Base-by-base conservation (phyloP, 2,329 filamentous ascomycete species). In the Penicillium verrucosum region DNA sequence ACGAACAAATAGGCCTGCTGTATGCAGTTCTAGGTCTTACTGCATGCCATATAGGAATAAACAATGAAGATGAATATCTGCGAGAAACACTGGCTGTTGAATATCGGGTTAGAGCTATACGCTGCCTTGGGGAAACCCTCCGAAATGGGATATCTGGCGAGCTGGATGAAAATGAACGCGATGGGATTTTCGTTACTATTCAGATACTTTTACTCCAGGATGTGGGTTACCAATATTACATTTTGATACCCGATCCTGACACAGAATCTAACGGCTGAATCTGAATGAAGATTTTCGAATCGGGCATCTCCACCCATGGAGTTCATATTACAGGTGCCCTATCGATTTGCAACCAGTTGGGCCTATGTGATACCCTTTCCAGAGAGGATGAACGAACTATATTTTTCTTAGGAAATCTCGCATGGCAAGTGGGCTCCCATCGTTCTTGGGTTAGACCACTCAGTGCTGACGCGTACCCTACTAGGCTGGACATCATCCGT, bases 301-400 rank as follows among this genome's bases (percentile, higher is more conserved):
- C 69, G 1, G 68, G 70, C 10, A 62, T 71, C 8, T 72, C 70
- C 4, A 63, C 59, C 1, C 69, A 71, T 40, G 70, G 70, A 1
- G 68, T 65, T 37, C 70, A 71, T 47, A 71, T 71, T 11, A 70
- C 68, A 2, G 69, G 69, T 7, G 69, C 69, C 1, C 63, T 72
- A 61, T 72, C 70, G 1, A 68, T 72, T 14, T 71, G 68, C 47
- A 69, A 66, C 34, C 64, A 65, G 10, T 44, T 71, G 8, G 54
- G 62, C 21, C 58, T 70, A 7, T 54, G 59, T 8, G 63, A 69
- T 27, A 60, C 51, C 8, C 57, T 71, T 14, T 63, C 59, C 18
- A 51, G 59, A 12, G 57, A 63, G n/a, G 61, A 68, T 11, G 63
- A 66, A 29, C 59, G 68, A 7, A 67, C 69, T 0, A 59, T 70